Evolutionary conservation across 2,329 filamentous ascomycete species (phyloP).

Genomic region (Botrytis fabae): DNA sequence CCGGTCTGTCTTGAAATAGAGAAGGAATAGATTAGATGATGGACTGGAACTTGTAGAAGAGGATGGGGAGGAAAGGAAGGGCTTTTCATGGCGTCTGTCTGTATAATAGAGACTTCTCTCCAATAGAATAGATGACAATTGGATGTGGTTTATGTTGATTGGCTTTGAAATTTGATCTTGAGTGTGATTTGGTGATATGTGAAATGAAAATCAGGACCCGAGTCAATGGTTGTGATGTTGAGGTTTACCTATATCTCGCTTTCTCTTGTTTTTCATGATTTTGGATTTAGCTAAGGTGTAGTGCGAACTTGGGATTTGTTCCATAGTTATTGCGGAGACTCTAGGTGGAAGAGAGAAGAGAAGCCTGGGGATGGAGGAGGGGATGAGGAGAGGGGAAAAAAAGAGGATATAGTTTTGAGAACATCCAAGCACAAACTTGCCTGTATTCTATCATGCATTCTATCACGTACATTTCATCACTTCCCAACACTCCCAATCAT

Average conservation of each 20-base stretch:
- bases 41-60: constrained; percentile 2
- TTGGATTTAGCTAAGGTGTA: not conserved
- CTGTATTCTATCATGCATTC: no score
- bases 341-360: not conserved
- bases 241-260: no score
- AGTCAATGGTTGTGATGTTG: not conserved
- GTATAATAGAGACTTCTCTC: constrained; percentile 18
- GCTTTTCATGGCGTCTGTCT: constrained; percentile 15
- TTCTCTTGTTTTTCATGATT: not conserved
- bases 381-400: not conserved
- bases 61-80: not conserved
- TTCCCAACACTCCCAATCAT: no score
- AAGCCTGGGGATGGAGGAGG: not conserved
- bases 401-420: not conserved
- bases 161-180: not conserved
- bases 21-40: constrained; percentile 17
- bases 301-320: not conserved
- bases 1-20: constrained; percentile 11
- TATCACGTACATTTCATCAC: no score
- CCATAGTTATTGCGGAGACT: not conserved
- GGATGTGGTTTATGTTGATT: constrained; percentile 13
- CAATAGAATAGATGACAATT: constrained; percentile 21
- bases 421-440: no score
- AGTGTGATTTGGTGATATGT: not conserved
- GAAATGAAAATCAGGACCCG: no score